Evolutionary conservation across 345 rosid genomes (phyloP).

Genomic region (Ceriops zippeliana): DNA sequence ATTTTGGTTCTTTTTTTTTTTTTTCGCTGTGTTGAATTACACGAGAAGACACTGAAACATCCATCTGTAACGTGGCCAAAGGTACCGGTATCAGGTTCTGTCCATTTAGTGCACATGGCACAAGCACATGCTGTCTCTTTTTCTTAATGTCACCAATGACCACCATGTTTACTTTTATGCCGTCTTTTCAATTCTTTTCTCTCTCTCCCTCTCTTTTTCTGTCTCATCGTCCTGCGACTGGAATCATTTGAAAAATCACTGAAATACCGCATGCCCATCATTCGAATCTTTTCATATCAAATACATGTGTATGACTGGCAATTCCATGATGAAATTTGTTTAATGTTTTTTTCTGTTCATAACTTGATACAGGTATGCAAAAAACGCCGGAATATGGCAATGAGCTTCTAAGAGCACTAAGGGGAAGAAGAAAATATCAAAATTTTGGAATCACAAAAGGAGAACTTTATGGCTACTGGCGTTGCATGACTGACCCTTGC

Average conservation of each 20-base stretch:
- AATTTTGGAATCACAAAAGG: conserved; percentile 30
- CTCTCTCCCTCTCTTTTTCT: no score
- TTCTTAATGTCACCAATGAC: background rate
- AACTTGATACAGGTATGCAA: conserved; percentile 31
- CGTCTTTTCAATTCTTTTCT: background rate
- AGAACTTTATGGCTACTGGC: conserved; percentile 38
- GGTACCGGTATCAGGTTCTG: background rate
- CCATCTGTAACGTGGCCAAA: background rate
- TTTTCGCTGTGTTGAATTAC: background rate
- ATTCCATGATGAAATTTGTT: no score
- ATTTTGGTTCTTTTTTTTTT: no score
- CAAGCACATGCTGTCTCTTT: background rate
- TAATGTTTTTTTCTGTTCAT: background rate
- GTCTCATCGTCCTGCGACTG: no score
- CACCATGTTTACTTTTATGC: background rate
- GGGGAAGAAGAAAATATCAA: conserved; percentile 31
- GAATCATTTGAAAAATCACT: no score
- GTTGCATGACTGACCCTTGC: conserved; percentile 33
- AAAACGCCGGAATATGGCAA: conserved; percentile 37
- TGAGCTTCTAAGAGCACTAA: conserved; percentile 42
- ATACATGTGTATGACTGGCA: no score
- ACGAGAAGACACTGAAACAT: background rate
- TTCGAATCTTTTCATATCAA: no score
- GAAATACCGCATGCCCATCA: no score
- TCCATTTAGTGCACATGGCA: background rate